A percentile compares a stretch with the other conserved stretches of the same genome.
Evolutionary conservation across 345 rosid species (phyloP).

Genomic region (Boechera retrofracta): DNA sequence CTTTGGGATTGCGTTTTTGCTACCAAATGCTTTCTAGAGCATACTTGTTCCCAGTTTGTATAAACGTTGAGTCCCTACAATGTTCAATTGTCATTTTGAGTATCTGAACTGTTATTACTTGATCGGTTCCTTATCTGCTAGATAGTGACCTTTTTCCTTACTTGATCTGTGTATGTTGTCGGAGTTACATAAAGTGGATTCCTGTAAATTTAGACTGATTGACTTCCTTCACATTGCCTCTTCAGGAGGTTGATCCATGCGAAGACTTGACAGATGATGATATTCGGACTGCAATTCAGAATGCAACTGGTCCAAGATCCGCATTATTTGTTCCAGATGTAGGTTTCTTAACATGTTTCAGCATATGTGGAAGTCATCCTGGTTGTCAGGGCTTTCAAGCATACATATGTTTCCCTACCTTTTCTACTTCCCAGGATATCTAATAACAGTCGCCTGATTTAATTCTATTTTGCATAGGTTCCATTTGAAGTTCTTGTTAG

Average conservation of each 20-base stretch:
- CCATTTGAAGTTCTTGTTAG: slow-evolving; percentile 76
- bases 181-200: slow-evolving; percentile 16
- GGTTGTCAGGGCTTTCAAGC: slow-evolving; percentile 27
- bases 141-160: slow-evolving; percentile 1
- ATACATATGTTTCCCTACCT: slow-evolving; percentile 1
- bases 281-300: slow-evolving; percentile 67
- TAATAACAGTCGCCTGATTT: slow-evolving; percentile 14
- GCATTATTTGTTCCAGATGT: slow-evolving; percentile 77
- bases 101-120: neutral
- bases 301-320: slow-evolving; percentile 64
- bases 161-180: slow-evolving; percentile 19
- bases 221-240: slow-evolving; percentile 7
- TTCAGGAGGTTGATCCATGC: slow-evolving; percentile 75
- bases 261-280: slow-evolving; percentile 67
- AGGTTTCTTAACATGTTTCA: slow-evolving; percentile 31
- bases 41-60: neutral
- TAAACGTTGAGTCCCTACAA: neutral
- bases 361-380: slow-evolving; percentile 24
- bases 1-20: neutral
- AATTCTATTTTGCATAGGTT: slow-evolving; percentile 47
- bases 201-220: slow-evolving; percentile 30
- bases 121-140: slow-evolving; percentile 9
- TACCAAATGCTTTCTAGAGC: neutral
- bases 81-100: neutral
- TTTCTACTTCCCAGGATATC: slow-evolving; percentile 12